A percentile compares a stretch with the other conserved stretches of the same genome.
phyloP scores from a whole-genome alignment of 495 filamentous ascomycete species.

The Copromyces sp. region DNA sequence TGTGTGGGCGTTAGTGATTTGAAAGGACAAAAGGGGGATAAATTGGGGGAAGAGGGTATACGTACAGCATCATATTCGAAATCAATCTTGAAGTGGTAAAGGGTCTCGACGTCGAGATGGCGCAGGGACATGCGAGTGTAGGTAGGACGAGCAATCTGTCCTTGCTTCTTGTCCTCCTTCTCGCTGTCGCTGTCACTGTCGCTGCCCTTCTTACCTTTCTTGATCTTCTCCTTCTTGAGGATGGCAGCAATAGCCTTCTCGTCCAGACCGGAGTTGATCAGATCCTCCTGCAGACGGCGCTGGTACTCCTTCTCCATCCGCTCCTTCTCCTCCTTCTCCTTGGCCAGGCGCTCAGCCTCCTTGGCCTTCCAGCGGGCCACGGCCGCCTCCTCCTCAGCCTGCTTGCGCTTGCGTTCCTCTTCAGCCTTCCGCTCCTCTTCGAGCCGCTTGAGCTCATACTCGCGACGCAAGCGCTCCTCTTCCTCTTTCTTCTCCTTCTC shows the following conservation, averaged over 20 bases:
- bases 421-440: conserved; percentile 41
- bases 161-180: conserved; percentile 6
- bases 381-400: conserved; percentile 45
- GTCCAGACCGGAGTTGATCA: conserved; percentile 39
- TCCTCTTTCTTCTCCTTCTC: conserved; percentile 37
- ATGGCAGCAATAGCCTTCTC: conserved; percentile 44
- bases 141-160: conserved; percentile 29
- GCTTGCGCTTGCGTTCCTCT: conserved; percentile 32
- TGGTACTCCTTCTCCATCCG: conserved; percentile 40
- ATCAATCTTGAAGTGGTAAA: conserved; percentile 39
- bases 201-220: conserved; percentile 24
- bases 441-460: conserved; percentile 47
- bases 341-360: conserved; percentile 38
- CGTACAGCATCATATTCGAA: conserved; percentile 43
- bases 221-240: conserved; percentile 40
- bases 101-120: conserved; percentile 47
- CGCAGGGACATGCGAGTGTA: conserved; percentile 48
- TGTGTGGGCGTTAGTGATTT: conserved; percentile 24
- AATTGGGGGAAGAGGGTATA: not conserved
- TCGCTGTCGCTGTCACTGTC: conserved; percentile 16
- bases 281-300: conserved; percentile 37
- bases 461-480: conserved; percentile 37
- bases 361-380: conserved; percentile 47
- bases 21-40: not conserved
- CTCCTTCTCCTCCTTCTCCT: conserved; percentile 37